Base-by-base conservation (phyloP, 805 yeast species). In the Diddensiella transvaalensis region DNA sequence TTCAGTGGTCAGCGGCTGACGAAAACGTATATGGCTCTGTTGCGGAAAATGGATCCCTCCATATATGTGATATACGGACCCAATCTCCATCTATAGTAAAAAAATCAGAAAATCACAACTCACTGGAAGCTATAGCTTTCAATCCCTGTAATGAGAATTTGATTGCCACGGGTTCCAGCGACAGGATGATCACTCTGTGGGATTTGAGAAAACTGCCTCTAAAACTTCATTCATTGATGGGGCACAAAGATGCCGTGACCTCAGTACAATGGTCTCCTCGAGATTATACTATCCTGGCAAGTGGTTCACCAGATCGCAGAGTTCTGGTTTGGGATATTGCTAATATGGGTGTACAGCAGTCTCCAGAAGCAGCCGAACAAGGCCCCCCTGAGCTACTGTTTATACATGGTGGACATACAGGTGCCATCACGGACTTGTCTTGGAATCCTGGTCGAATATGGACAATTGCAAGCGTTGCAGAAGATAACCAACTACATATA, bases 401-500 rank as follows among this genome's bases (percentile, higher is more conserved):
- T 60, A 72, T 74, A 2, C 98, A 90, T 65, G 83, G 82, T 2
- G 97, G 97, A 0, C 98, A 90, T 64, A 76, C 83, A 77, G 70
- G 84, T n/a, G 89, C 91, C 2, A 87, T 90, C 2, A 85, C 84
- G 55, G 97, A 89, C 58, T 67, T 88, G 23, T 75, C 80, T 29
- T 90, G 97, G 97, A 85, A 86, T 48, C 77, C 80, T 0, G 80
- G 80, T 50, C 85, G 79, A 48, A 78, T 80, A 3, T 78, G 83
- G 78, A 73, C 83, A 75, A 54, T 88, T 32, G 82, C 87, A 2
- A 81, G 88, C 59, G 91, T 85, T 3, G 80, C 87, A 0, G 88
- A 85, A 58, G 96, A 90, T 60, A 90, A 90, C 61, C 78, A 90
- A 1, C 68, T 89, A n/a, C 96, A 90, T 53, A 65, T 89, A 2